These are phyloP conservation scores for Turnera subulata DNA, from an alignment of 345 rosid genomes.

Conservation along the genomic window DNA sequence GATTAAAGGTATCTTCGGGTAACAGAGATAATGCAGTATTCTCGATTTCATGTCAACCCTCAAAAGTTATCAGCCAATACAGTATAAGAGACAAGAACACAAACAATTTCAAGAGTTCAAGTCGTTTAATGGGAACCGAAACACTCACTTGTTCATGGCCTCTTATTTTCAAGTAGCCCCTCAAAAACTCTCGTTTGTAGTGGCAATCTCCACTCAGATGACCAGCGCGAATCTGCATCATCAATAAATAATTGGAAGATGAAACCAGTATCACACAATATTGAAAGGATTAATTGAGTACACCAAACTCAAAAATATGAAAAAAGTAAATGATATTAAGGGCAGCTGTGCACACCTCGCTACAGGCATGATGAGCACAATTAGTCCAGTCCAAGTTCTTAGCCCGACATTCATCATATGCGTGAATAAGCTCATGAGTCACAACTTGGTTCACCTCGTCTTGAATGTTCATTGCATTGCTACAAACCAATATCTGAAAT, in stretches of 20 bases:
- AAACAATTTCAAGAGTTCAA: background rate
- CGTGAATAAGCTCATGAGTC: constrained; percentile 85
- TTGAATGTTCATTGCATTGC: constrained; percentile 65
- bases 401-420: constrained; percentile 87
- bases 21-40: too few species aligned
- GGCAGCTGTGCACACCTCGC: constrained; percentile 56
- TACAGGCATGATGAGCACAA: constrained; percentile 97
- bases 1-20: too few species aligned
- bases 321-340: background rate
- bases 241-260: constrained; percentile 1
- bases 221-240: constrained; percentile 75
- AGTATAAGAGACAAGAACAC: too few species aligned
- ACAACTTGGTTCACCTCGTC: constrained; percentile 87
- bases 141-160: constrained; percentile 86
- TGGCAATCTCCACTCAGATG: constrained; percentile 95
- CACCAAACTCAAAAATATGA: background rate
- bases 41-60: too few species aligned
- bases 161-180: constrained; percentile 69
- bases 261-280: background rate
- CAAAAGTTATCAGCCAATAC: too few species aligned
- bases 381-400: constrained; percentile 76
- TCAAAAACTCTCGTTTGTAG: constrained; percentile 72
- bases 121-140: background rate
- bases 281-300: background rate
- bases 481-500: constrained; percentile 70